Evolutionary conservation across 352 stramenopile species (phyloP).

Genomic region (Pythium sp.): DNA sequence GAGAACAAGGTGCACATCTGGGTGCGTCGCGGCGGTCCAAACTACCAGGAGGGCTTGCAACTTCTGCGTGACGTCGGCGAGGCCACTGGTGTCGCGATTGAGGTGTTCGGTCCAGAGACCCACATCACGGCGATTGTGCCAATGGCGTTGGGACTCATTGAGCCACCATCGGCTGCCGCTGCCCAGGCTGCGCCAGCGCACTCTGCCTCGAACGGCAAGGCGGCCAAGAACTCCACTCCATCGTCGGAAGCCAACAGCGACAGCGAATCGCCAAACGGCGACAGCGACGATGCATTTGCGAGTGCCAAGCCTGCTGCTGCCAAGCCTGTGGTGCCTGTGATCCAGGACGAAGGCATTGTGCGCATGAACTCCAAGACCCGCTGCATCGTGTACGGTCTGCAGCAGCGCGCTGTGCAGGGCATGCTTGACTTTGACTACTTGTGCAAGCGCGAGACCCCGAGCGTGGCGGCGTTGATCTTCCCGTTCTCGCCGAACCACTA

Average conservation of each 20-base stretch:
- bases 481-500: conserved; percentile 96
- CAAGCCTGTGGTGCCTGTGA: conserved; percentile 36
- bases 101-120: conserved; percentile 95
- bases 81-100: conserved; percentile 89
- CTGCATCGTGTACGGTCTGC: conserved; percentile 95
- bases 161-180: conserved; percentile 37
- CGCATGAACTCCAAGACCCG: conserved; percentile 86
- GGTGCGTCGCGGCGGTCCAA: conserved; percentile 94
- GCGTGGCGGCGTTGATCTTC: conserved; percentile 94
- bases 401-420: conserved; percentile 92
- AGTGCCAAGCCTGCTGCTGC: conserved; percentile 28
- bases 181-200: conserved; percentile 21
- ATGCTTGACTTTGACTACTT: conserved; percentile 99
- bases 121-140: conserved; percentile 95
- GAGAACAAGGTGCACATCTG: conserved; percentile 92
- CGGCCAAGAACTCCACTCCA: conserved; percentile 6
- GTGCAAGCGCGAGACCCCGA: conserved; percentile 94
- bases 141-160: conserved; percentile 90
- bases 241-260: conserved; percentile 30
- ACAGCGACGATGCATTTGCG: conserved; percentile 21
- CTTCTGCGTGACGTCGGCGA: conserved; percentile 92
- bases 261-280: conserved; percentile 21
- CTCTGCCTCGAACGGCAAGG: conserved; percentile 23
- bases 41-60: conserved; percentile 95
- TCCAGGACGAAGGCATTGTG: conserved; percentile 84